Conservation (phyloP, 2,329 filamentous ascomycete species). For the Anisogramma anomala region DNA sequence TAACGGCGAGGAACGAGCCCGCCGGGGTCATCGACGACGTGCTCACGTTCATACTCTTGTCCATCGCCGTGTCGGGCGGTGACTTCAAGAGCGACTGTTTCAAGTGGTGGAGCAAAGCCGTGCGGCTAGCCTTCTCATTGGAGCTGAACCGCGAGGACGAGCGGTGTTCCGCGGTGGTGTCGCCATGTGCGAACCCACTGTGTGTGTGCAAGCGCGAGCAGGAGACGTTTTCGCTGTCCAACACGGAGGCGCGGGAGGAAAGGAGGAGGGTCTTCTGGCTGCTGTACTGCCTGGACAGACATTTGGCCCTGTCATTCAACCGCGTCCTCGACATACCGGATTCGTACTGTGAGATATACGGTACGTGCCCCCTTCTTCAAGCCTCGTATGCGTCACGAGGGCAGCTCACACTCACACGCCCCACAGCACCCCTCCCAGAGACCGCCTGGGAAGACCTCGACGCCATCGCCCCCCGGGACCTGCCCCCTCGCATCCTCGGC, state of each 20-base stretch:
- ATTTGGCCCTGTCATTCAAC: constrained; percentile 37
- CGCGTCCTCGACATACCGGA: constrained; percentile 32
- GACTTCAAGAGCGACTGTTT: constrained; percentile 38
- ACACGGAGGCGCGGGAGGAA: constrained; percentile 34
- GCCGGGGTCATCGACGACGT: constrained; percentile 30
- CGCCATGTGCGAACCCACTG: constrained; percentile 23
- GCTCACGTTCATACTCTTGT: constrained; percentile 33
- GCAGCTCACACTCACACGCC: constrained; percentile 2
- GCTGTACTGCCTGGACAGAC: constrained; percentile 34
- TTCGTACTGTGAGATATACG: constrained; percentile 31
- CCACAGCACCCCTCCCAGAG: constrained; percentile 28
- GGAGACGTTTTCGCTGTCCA: constrained; percentile 17
- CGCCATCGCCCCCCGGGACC: constrained; percentile 19
- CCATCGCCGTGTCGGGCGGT: constrained; percentile 34
- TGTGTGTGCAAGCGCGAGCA: constrained; percentile 23
- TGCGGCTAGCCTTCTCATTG: constrained; percentile 27
- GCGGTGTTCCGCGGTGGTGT: constrained; percentile 16
- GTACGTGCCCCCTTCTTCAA: constrained; percentile 16
- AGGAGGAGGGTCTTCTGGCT: constrained; percentile 36
- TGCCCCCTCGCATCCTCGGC: constrained; percentile 26
- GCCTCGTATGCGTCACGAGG: background rate
- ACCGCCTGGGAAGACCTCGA: constrained; percentile 29
- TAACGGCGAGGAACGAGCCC: constrained; percentile 25
- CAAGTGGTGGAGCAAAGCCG: constrained; percentile 36
- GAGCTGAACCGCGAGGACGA: constrained; percentile 30